Base-by-base conservation (phyloP, 2,329 filamentous ascomycete species). In the Monascus ruber region DNA sequence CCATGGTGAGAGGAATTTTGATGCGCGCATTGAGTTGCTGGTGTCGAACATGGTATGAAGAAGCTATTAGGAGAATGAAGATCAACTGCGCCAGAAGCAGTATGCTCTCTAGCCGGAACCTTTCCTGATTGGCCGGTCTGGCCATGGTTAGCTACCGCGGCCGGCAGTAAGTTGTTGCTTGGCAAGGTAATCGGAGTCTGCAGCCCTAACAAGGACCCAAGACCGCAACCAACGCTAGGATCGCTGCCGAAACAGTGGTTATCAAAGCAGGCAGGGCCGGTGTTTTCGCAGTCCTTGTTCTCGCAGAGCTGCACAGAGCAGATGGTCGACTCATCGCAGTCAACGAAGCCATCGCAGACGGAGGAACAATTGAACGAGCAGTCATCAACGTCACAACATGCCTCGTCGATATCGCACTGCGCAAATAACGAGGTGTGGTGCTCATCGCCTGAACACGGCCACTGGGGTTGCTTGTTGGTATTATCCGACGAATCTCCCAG, bases 281-380 rank as follows among this genome's bases (percentile, higher is more conserved):
- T 47, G 29, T 38, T 53, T 34, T 56, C 48, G 43, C 58, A 60
- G 33, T 55, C 43, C 26, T 33, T 28, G 6, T 48, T 45, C 11
- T 42, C 42, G 34, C 46, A 50, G 26, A 44, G 38, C 55, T 54
- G 47, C 27, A 54, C 54, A 2, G 63, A 63, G 45, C 63, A 66
- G 8, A 54, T 51, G 2, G 53, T 61, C 5, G 53, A 55, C 28
- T 56, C 54, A 37, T 63, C 59, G 42, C 63, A 66, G 29, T 62
- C 61, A 11, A 59, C 51, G 37, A 64, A 65, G 32, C 61, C 61
- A 38, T 64, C 63, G 43, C 63, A 66, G 17, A 61, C 50, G 7
- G 63, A 64, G 11, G 53, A 54, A 39, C 63, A 65, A 35, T 56
- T 54, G 42, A 58, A 43, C 26, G 59, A 55, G 41, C 60, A 64